Base-by-base conservation (phyloP, 768 basidiomycete species). In the Collybiopsis luxurians region DNA sequence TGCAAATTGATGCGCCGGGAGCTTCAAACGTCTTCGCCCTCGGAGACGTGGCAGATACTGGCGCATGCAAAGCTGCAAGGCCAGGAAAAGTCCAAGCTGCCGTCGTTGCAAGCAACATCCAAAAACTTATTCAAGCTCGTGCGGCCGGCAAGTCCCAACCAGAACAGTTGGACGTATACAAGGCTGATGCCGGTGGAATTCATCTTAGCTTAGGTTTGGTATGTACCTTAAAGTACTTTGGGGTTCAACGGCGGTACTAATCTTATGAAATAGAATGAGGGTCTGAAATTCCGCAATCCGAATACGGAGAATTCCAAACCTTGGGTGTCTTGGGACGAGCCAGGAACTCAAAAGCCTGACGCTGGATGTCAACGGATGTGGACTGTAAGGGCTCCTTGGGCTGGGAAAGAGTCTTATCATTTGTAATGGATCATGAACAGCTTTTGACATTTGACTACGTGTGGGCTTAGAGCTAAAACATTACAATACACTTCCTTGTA, bases 11-110 rank as follows among this genome's bases (percentile, higher is more conserved):
- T n/a, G 58, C 56, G 42, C 44, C 55, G 5, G 36, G 12, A 34
- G 47, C 53, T 23, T 34, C 58, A 19, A 48, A 53, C 21, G 55
- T 63, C 9, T 63, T 63, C 34, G 56, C 56, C 11, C 26, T 58
- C 24, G 59, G 57, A 31, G 57, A 58, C 27, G 57, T 61, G 19
- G 60, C 57, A 3, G 57, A 61, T 23, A 61, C 60, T 12, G 60
- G 60, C 23, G 57, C 60, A 27, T 31, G 55, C 48, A 61, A 61
- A 39, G 60, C 60, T 36, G 60, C 60, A 2, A 46, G 52, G 15
- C 60, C 60, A 21, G 60, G 51, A 2, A 38, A 24, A 11, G n/a
- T 11, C 21, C 60, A 61, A 34, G 56, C 56, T 11, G 51, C 34
- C n/a, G 31, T 61, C 12, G 52, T 51, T 13, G 36, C 46, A 30